phyloP scores from a whole-genome alignment of 1,139 yeast genomes.

The Suhomyces chickasaworum region DNA sequence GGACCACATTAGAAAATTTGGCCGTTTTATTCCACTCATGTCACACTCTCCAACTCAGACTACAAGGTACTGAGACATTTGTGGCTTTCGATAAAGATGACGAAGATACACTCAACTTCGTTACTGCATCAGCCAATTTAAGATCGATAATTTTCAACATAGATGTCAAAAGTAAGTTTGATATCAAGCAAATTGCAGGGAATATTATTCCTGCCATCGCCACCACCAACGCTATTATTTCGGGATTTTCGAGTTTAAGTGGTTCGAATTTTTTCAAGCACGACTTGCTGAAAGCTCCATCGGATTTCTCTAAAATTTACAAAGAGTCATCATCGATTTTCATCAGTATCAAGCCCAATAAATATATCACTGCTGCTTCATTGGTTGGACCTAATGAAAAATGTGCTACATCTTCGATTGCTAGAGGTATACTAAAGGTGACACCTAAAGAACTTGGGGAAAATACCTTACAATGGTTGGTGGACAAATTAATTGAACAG shows the following conservation, averaged over 20 bases:
- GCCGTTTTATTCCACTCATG: constrained; percentile 58
- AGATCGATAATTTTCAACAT: constrained; percentile 76
- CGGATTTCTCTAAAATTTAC: constrained; percentile 21
- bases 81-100: constrained; percentile 93
- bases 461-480: constrained; percentile 40
- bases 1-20: constrained; percentile 68
- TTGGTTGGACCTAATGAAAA: constrained; percentile 61
- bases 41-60: constrained; percentile 51
- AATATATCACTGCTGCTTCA: constrained; percentile 65
- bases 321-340: constrained; percentile 53
- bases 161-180: constrained; percentile 76
- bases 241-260: constrained; percentile 76
- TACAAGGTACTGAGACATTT: constrained; percentile 44
- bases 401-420: constrained; percentile 75
- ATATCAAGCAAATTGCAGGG: constrained; percentile 92
- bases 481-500: constrained; percentile 45
- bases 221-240: constrained; percentile 92
- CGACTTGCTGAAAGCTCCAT: constrained; percentile 18
- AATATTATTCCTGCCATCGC: constrained; percentile 98
- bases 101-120: constrained; percentile 84
- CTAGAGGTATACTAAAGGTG: constrained; percentile 46
- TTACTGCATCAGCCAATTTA: constrained; percentile 83
- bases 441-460: constrained; percentile 18
- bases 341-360: constrained; percentile 68
- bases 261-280: constrained; percentile 58